A percentile compares a stretch with the other conserved stretches of the same genome.
Evolutionary conservation across 73 alveolate genomes (phyloP).

Genomic region (Paramecium sexaurelia): DNA sequence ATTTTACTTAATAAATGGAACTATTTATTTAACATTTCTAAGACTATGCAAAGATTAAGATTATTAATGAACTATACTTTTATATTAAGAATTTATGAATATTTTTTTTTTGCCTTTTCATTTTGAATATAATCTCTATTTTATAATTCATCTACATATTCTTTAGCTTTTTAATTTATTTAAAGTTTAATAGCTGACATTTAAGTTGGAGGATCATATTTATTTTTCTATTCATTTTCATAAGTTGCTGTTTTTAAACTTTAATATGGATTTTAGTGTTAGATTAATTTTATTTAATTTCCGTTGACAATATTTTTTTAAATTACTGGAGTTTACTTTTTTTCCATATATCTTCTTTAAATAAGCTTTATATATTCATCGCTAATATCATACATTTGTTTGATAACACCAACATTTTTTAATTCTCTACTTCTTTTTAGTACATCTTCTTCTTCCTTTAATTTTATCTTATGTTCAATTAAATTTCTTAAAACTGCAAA

Average conservation of each 20-base stretch:
- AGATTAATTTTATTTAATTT: not conserved
- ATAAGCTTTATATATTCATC: not conserved
- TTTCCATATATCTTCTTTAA: not conserved
- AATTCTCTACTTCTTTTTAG: not conserved
- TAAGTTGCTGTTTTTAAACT: not conserved
- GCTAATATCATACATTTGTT: constrained; percentile 22
- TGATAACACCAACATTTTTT: not conserved
- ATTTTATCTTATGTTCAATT: not conserved
- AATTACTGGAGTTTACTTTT: not conserved
- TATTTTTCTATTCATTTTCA: not conserved
- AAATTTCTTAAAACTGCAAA: not conserved
- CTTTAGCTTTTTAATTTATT: not conserved
- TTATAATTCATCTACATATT: not conserved
- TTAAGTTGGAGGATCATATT: constrained; percentile 1
- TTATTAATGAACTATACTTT: not conserved
- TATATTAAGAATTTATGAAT: not conserved
- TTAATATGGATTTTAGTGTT: constrained; percentile 8
- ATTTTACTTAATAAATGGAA: not conserved
- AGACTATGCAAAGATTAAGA: not conserved
- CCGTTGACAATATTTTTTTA: not conserved
- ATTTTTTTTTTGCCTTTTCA: constrained; percentile 30
- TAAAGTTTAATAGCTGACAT: not conserved
- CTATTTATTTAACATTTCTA: not conserved
- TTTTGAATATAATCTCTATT: not conserved
- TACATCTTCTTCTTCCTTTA: not conserved